phyloP scores from a whole-genome alignment of 73 alveolate genomes.

The Paraurostyla sp. region DNA sequence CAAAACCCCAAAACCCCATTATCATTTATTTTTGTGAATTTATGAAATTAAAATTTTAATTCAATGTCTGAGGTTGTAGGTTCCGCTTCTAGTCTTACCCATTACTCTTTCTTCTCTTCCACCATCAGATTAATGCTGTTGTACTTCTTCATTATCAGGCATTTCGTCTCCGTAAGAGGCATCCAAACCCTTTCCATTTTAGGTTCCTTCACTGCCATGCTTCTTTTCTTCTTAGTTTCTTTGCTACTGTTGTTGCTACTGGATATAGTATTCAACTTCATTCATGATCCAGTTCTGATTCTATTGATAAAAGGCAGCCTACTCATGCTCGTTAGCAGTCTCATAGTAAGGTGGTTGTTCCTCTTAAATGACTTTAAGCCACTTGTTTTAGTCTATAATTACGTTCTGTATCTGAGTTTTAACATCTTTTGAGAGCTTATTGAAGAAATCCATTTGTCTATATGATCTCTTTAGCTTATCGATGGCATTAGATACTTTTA shows the following conservation, averaged over 20 bases:
- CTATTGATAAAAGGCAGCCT: conserved; percentile 66
- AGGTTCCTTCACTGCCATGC: not conserved
- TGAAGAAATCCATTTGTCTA: conserved; percentile 53
- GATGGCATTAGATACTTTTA: conserved; percentile 19
- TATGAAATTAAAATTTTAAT: too few species aligned
- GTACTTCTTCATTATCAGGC: too few species aligned
- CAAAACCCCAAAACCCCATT: too few species aligned
- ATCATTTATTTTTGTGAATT: too few species aligned
- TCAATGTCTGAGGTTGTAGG: conserved; percentile 7
- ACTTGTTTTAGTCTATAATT: conserved; percentile 67
- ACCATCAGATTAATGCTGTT: too few species aligned
- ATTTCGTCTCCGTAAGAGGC: too few species aligned
- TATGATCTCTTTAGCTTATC: conserved; percentile 55
- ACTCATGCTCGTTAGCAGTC: conserved; percentile 56
- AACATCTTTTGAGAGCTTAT: conserved; percentile 30
- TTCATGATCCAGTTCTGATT: conserved; percentile 61
- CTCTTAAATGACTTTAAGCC: conserved; percentile 49
- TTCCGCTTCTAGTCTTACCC: conserved; percentile 13
- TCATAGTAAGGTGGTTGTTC: conserved; percentile 52
- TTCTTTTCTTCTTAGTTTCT: not conserved
- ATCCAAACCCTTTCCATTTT: not conserved
- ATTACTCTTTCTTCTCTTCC: too few species aligned
- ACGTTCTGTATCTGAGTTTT: conserved; percentile 42
- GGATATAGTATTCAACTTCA: conserved; percentile 50
- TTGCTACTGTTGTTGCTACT: not conserved